Evolutionary conservation across 2,329 filamentous ascomycete species (phyloP), one percentile per base, ranked within the genome.

Genomic region (Trichoderma lentiforme): DNA sequence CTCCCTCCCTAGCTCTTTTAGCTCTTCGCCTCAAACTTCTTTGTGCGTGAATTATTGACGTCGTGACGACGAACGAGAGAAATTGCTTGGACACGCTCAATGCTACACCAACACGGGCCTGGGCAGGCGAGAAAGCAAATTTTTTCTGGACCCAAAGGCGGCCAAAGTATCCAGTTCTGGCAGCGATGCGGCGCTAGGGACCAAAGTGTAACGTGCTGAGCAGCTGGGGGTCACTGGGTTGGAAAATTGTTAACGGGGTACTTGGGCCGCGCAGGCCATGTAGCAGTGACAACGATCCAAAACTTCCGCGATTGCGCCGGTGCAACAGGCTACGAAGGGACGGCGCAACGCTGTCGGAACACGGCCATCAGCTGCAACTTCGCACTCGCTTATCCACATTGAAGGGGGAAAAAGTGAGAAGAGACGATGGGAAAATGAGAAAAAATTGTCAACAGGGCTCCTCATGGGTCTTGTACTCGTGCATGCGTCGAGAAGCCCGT

Each of bases 211-310:
- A 67, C 64, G 51, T 43, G 61, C 51, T 71, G 61, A 64, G 24
- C 51, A 57, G 47, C 62, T 60, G 34, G 73, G 73, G 66, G 74
- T 77, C 56, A 68, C 74, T 64, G 39, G 60, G 53, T 64, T 53
- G 67, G 66, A 62, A 77, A 81, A 82, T 82, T 82, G 81, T 83
- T 83, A 83, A 76, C 73, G 80, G 58, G 78, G 76, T 82, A 82
- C 81, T 75, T 82, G 68, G 53, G 60, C 26, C 36, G 74, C 74
- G 74, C 76, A 76, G 74, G 76, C 74, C 70, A 77, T 74, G 80
- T 76, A 78, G 71, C 73, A 57, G 56, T 74, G 78, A 69, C 76
- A 76, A 36, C 73, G 77, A 77, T 75, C n/a, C 73, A 76, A 78
- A 77, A 77, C 80, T 81, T 39, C 64, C 57, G 67, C 60, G 51